phyloP scores from a whole-genome alignment of 129 eudicot genomes.

The Pseudognaphalium luteoalbum region DNA sequence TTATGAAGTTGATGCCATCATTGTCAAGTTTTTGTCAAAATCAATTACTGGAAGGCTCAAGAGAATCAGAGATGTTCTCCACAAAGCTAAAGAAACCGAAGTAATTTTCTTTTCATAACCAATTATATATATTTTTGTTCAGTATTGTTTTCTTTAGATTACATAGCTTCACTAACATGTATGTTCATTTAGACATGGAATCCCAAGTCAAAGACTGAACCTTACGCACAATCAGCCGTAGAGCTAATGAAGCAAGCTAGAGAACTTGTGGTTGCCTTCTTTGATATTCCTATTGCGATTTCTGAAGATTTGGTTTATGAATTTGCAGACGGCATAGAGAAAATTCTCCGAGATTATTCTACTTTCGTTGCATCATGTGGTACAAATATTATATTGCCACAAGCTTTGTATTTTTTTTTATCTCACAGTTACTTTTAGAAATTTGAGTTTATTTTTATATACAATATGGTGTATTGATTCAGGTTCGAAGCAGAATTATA shows the following conservation, averaged over 20 bases:
- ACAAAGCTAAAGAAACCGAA: constrained; percentile 76
- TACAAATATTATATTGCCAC: constrained; percentile 17
- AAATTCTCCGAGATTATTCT: constrained; percentile 52
- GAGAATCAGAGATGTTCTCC: constrained; percentile 52
- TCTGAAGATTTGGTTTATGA: constrained; percentile 63
- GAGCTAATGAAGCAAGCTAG: constrained; percentile 66
- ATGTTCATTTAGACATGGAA: constrained; percentile 73
- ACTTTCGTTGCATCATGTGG: constrained; percentile 81
- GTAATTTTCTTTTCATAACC: constrained; percentile 28
- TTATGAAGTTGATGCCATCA: constrained; percentile 75
- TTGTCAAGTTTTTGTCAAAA: constrained; percentile 50
- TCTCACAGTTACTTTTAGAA: no score
- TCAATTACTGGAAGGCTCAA: constrained; percentile 68
- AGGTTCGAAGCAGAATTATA: constrained; percentile 87
- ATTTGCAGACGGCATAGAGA: constrained; percentile 71
- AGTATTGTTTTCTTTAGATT: background rate
- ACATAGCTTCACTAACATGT: background rate
- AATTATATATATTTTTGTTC: background rate
- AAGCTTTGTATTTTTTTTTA: background rate
- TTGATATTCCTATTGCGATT: constrained; percentile 62
- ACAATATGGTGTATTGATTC: background rate
- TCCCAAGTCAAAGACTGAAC: constrained; percentile 90
- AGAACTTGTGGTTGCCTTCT: constrained; percentile 63
- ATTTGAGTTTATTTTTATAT: background rate
- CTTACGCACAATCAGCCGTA: constrained; percentile 78